Conservation (phyloP, 202 grass and related monocot species). For the Dendrocalamus latiflorus region DNA sequence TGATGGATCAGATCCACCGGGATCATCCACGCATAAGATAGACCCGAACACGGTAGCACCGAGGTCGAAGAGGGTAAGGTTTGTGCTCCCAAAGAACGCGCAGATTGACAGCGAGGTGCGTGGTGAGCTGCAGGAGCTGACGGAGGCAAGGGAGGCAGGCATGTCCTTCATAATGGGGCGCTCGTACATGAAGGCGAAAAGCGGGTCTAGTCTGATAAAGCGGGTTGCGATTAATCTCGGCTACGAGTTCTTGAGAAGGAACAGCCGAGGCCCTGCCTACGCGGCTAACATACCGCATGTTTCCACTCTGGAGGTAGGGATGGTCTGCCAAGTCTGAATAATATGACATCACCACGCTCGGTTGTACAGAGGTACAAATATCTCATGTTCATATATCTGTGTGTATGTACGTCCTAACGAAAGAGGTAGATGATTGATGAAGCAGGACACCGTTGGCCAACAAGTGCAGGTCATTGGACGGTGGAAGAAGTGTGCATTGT, state of each 20-base stretch:
- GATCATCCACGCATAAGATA: conserved; percentile 16
- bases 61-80: conserved; percentile 56
- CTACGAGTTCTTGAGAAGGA: conserved; percentile 81
- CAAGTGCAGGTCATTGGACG: conserved; percentile 1
- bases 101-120: conserved; percentile 39
- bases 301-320: conserved; percentile 84
- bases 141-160: conserved; percentile 78
- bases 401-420: conserved; percentile 15
- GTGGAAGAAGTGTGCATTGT: conserved; percentile 16
- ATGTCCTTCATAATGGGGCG: conserved; percentile 90
- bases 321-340: conserved; percentile 86
- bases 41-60: not conserved
- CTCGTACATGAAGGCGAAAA: conserved; percentile 62
- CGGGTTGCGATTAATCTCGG: conserved; percentile 51
- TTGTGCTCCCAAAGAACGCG: conserved; percentile 54
- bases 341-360: not conserved
- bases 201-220: conserved; percentile 63
- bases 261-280: conserved; percentile 57
- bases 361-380: conserved; percentile 33
- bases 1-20: conserved; percentile 23
- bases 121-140: conserved; percentile 68
- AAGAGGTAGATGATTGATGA: conserved; percentile 24
- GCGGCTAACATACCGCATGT: conserved; percentile 64
- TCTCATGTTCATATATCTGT: not conserved
- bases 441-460: not conserved